Conservation (phyloP, 106 monocot genomes). For the Dioscorea dumetorum region DNA sequence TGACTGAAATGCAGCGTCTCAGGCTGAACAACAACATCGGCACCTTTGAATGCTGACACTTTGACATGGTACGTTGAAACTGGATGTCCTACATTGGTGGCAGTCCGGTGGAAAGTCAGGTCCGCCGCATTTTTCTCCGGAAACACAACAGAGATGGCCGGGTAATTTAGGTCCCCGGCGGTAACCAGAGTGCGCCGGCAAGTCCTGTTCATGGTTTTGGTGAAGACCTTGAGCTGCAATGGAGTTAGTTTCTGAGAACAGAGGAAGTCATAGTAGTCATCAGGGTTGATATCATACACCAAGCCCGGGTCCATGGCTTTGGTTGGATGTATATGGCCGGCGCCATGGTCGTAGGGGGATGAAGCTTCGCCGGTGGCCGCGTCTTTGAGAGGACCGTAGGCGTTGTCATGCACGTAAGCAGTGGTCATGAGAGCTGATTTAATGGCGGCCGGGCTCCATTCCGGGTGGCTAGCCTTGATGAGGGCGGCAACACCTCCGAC, state of each 20-base stretch:
- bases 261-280: conserved; percentile 81
- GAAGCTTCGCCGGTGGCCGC: conserved; percentile 36
- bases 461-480: conserved; percentile 71
- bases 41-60: conserved; percentile 53
- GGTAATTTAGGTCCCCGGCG: conserved; percentile 79
- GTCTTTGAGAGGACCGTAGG: conserved; percentile 47
- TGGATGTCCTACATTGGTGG: conserved; percentile 70
- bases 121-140: conserved; percentile 8
- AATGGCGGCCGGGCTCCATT: conserved; percentile 81
- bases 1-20: conserved; percentile 42
- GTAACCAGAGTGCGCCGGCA: conserved; percentile 50
- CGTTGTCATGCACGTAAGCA: conserved; percentile 87
- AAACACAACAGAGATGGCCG: conserved; percentile 82
- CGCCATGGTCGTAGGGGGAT: conserved; percentile 53
- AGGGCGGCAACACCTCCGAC: conserved; percentile 76
- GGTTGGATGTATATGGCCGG: conserved; percentile 73
- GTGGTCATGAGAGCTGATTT: conserved; percentile 96
- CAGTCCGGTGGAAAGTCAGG: conserved; percentile 47
- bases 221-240: conserved; percentile 58
- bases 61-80: conserved; percentile 51
- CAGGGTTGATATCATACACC: conserved; percentile 56
- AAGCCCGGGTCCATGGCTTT: conserved; percentile 75
- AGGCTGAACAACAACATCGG: conserved; percentile 54
- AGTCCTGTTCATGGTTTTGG: conserved; percentile 40
- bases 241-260: conserved; percentile 69